phyloP scores from a whole-genome alignment of 805 yeast genomes.

The Candida krabiensis region DNA sequence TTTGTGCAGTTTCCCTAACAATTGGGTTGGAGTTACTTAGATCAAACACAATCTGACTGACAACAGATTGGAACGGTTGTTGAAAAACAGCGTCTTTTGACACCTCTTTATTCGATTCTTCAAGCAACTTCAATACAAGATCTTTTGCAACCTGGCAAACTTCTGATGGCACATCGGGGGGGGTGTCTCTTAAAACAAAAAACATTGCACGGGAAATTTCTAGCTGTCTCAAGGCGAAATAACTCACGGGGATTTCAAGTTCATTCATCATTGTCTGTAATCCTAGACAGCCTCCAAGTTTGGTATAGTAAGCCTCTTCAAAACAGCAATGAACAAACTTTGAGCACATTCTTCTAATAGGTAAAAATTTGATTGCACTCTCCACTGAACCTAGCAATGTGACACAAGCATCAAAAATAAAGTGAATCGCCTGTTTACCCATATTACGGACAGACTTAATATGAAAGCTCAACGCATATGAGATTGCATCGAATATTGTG shows the following conservation, averaged over 20 bases:
- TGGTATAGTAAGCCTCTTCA: constrained; percentile 81
- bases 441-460: constrained; percentile 65
- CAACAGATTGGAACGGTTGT: constrained; percentile 75
- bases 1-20: constrained; percentile 81
- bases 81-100: constrained; percentile 62
- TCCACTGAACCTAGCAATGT: constrained; percentile 67
- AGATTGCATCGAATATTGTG: constrained; percentile 70
- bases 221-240: constrained; percentile 76
- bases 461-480: constrained; percentile 78
- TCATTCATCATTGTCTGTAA: constrained; percentile 71
- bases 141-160: constrained; percentile 73
- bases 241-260: constrained; percentile 61
- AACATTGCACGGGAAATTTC: constrained; percentile 85
- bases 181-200: constrained; percentile 87
- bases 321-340: constrained; percentile 89
- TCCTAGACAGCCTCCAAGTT: constrained; percentile 88
- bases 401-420: constrained; percentile 60
- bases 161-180: constrained; percentile 79
- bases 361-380: constrained; percentile 68
- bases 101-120: constrained; percentile 62
- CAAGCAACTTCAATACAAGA: constrained; percentile 62
- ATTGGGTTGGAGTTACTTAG: constrained; percentile 82
- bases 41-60: constrained; percentile 90
- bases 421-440: constrained; percentile 66
- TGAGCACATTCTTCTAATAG: constrained; percentile 73